These are phyloP conservation scores for Paramecium sonneborni DNA, from an alignment of 73 alveolate genomes.

Conservation along the genomic window DNA sequence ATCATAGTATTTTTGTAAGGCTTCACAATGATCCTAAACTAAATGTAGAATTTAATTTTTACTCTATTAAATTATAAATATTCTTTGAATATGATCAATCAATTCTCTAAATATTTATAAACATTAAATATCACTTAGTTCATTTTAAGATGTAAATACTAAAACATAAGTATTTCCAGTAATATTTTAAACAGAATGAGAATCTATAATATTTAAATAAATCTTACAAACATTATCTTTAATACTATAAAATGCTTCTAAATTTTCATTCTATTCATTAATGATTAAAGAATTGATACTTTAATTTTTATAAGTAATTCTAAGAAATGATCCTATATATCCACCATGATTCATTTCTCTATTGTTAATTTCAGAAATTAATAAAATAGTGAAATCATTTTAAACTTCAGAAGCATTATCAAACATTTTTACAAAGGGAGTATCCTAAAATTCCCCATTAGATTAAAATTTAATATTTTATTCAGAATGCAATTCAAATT, in stretches of 20 bases:
- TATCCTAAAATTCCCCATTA: background rate
- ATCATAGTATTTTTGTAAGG: background rate
- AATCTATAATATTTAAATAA: background rate
- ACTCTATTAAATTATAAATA: slow-evolving; percentile 1
- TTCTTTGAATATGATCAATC: slow-evolving; percentile 4
- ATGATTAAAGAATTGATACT: background rate
- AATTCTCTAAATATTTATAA: slow-evolving; percentile 18
- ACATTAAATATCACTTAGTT: background rate
- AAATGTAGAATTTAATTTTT: background rate
- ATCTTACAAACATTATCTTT: background rate
- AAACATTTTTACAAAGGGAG: background rate
- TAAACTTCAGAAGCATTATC: background rate
- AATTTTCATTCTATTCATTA: background rate
- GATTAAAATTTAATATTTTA: background rate
- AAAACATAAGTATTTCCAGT: background rate
- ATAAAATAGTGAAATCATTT: background rate
- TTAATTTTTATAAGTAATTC: background rate
- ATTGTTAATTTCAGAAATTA: background rate
- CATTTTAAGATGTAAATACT: background rate
- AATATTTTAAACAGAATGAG: background rate
- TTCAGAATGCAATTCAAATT: background rate
- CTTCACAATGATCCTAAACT: slow-evolving; percentile 2
- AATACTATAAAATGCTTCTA: background rate
- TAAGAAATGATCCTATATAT: slow-evolving; percentile 23
- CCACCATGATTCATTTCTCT: slow-evolving; percentile 59